Evolutionary conservation across 176 grass and related monocot species (phyloP).

Genomic region (Saccharum spontaneum): DNA sequence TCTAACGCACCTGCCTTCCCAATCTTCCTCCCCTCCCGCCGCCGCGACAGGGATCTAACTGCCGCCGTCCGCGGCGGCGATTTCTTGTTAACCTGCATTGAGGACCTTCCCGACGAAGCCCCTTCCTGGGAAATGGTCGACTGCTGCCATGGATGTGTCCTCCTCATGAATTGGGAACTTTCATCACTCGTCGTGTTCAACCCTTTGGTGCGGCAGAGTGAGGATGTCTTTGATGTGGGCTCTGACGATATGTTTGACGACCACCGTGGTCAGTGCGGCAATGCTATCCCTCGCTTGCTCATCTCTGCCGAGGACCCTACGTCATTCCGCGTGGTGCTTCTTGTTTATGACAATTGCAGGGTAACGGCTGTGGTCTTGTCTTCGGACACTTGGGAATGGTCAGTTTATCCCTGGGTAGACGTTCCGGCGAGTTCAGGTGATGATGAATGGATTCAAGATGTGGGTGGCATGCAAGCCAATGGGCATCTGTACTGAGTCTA

Average conservation of each 20-base stretch:
- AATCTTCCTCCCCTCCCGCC: conserved; percentile 8
- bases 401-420: background rate
- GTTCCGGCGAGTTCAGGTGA: background rate
- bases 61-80: conserved; percentile 26
- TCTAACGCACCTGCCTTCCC: background rate
- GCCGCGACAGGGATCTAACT: background rate
- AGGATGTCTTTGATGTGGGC: background rate
- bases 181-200: background rate
- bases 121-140: conserved; percentile 15
- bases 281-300: background rate
- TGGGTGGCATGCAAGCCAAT: background rate
- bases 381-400: background rate
- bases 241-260: background rate
- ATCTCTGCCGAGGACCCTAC: background rate
- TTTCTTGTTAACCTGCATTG: conserved; percentile 24
- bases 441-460: background rate
- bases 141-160: conserved; percentile 6
- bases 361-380: background rate
- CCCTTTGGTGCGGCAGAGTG: background rate
- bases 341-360: background rate
- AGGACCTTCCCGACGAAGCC: background rate
- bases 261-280: background rate
- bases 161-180: background rate
- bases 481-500: conserved; percentile 1
- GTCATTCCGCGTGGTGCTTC: background rate